Evolutionary conservation across 1,139 yeast species (phyloP), one percentile per base, ranked within the genome.

Genomic region (Geotrichum europaeum): DNA sequence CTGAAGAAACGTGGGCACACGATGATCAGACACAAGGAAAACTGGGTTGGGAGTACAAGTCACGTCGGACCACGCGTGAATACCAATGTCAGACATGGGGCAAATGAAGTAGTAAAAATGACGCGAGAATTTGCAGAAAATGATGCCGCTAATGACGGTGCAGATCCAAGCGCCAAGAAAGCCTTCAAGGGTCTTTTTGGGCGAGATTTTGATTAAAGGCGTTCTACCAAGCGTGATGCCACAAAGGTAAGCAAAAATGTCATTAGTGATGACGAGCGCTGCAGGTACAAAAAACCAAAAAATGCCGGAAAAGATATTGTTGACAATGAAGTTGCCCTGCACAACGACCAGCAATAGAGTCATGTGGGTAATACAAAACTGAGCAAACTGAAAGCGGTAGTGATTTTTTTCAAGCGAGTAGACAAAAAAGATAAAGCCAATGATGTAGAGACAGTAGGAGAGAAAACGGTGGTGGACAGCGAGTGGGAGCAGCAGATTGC

Each of bases 151-250:
- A 55, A 88, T 64, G 7, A 89, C 85, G 12, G 99, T 94, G 73
- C 96, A 92, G 57, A 90, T 76, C 99, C 99, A 94, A 25, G 98
- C 99, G 59, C 99, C 99, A 55, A 92, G 77, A 71, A 94, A 94
- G 2, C 99, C 99, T 76, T 94, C 99, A 32, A 92, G 92, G 1
- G 99, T 94, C 77, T 94, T 94, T 75, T 94, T 94, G 58, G 99
- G 99, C 18, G 97, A 89, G 66, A 94, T 89, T 62, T 89, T 92
- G 69, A 95, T 90, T 70, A 94, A 83, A 72, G 89, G 97, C 56
- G 98, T 92, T 65, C 81, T 84, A 58, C 99, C 99, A 76, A 94
- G 90, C 1, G 98, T 89, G 67, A 94, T 94, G 57, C 99, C 99
- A 77, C 98, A 94, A 62, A 94, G 79, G 73, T 94, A 94, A 43